phyloP scores from a whole-genome alignment of 345 rosid species.

The Barbarea vulgaris region DNA sequence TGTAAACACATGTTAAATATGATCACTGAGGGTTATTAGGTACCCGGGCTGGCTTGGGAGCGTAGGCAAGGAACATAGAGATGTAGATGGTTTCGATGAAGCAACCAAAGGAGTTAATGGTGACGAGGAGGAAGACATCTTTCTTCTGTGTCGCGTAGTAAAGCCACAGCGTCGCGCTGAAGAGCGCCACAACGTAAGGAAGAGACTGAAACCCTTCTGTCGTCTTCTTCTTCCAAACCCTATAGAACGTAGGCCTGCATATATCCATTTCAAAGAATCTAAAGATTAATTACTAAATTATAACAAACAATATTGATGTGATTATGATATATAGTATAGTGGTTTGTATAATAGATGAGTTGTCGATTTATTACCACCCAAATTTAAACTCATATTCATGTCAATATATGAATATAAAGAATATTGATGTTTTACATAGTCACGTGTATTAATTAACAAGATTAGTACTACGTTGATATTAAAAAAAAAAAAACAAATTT shows the following conservation, averaged over 20 bases:
- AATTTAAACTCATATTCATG: background rate
- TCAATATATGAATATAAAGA: background rate
- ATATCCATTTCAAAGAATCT: background rate
- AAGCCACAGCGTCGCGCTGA: conserved; percentile 65
- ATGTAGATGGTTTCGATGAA: conserved; percentile 55
- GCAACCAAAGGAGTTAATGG: conserved; percentile 51
- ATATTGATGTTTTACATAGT: background rate
- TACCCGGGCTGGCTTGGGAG: conserved; percentile 60
- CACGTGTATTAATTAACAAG: background rate
- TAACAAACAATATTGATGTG: background rate
- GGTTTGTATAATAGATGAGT: background rate
- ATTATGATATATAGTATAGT: background rate
- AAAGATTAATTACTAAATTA: background rate
- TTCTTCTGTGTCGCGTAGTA: conserved; percentile 55
- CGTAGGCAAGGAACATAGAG: conserved; percentile 47
- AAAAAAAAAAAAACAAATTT: too few species aligned
- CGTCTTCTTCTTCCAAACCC: conserved; percentile 60
- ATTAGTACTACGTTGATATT: background rate
- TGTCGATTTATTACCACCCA: background rate
- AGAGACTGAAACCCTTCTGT: conserved; percentile 68
- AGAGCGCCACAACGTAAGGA: conserved; percentile 59
- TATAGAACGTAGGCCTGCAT: conserved; percentile 59
- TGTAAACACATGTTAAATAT: background rate
- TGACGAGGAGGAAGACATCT: conserved; percentile 49
- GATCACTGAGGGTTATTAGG: background rate